Percentiles rank a stretch among this genome's conserved stretches.
Conservation (phyloP, 140 eudicot species). For the Anethum foeniculum region DNA sequence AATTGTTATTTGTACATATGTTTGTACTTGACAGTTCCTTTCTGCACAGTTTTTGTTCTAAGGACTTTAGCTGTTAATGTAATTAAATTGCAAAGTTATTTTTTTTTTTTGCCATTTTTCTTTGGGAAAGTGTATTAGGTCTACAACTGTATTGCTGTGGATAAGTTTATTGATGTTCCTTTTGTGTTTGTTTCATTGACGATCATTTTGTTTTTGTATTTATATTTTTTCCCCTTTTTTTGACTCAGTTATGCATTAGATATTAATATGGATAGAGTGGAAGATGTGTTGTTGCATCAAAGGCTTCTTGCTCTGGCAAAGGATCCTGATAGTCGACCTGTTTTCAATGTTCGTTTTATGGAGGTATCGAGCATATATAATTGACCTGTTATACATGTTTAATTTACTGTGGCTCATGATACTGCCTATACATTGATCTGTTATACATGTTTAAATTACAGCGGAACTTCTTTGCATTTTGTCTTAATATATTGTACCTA, state of each 20-base stretch:
- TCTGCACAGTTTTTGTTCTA: neutral
- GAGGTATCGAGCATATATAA: slow-evolving; percentile 42
- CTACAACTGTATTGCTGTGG: neutral
- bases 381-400: neutral
- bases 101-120: neutral
- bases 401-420: neutral
- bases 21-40: neutral
- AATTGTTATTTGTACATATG: neutral
- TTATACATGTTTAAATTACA: neutral
- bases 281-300: slow-evolving; percentile 75
- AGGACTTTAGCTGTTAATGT: neutral
- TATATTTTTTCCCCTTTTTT: neutral
- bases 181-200: neutral
- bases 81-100: neutral
- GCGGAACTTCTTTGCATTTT: neutral
- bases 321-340: slow-evolving; percentile 70
- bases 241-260: slow-evolving; percentile 72
- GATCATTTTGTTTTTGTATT: neutral
- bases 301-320: slow-evolving; percentile 70
- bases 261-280: slow-evolving; percentile 75
- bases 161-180: neutral
- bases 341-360: slow-evolving; percentile 66
- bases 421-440: neutral
- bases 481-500: neutral
- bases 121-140: neutral